Conservation (phyloP, 306 rosid species). For the Ormosia semicastrata region DNA sequence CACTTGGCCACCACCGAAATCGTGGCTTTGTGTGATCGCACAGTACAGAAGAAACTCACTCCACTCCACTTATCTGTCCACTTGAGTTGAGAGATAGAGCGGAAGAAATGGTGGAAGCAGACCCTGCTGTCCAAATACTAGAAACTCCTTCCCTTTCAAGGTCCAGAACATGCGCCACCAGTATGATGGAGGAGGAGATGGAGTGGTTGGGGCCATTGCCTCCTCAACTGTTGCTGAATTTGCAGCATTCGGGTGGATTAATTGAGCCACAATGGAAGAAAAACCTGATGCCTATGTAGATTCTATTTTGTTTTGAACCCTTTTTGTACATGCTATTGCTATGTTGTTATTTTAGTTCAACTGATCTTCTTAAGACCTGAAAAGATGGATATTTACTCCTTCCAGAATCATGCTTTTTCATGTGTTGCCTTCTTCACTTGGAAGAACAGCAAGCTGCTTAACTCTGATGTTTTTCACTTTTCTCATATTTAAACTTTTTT, state of each 20-base stretch:
- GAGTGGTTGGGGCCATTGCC: slow-evolving; percentile 57
- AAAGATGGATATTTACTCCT: background rate
- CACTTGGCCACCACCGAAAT: too few relatives aligned
- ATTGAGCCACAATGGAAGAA: slow-evolving; percentile 13
- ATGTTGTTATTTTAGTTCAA: background rate
- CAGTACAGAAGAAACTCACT: too few relatives aligned
- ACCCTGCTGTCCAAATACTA: too few relatives aligned
- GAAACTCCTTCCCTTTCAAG: too few relatives aligned
- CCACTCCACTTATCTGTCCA: too few relatives aligned
- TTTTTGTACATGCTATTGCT: too few relatives aligned
- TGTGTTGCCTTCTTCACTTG: background rate
- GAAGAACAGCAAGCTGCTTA: background rate
- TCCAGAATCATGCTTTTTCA: background rate
- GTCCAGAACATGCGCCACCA: too few relatives aligned
- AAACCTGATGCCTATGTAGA: slow-evolving; percentile 72
- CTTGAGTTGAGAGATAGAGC: too few relatives aligned
- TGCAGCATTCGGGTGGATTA: slow-evolving; percentile 70
- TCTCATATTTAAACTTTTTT: background rate
- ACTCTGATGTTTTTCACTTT: background rate
- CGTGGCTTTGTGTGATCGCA: too few relatives aligned
- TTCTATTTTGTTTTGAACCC: background rate
- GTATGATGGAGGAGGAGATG: too few relatives aligned
- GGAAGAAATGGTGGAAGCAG: too few relatives aligned
- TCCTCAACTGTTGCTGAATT: slow-evolving; percentile 70
- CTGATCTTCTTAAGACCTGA: slow-evolving; percentile 8